Conservation (phyloP, 306 rosid species). For the Luffa acutangula region DNA sequence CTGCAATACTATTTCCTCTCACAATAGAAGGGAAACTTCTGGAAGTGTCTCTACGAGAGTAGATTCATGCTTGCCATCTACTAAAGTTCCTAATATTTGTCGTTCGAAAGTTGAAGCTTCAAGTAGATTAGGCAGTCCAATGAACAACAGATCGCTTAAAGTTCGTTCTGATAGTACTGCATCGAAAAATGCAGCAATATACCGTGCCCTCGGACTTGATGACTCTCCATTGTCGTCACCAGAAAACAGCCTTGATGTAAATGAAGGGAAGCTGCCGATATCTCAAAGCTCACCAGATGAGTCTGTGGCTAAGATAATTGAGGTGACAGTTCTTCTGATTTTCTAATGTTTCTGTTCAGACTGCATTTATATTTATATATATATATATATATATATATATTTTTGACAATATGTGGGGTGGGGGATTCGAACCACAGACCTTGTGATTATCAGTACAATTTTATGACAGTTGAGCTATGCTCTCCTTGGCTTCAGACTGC, state of each 20-base stretch:
- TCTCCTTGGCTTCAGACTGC: background rate
- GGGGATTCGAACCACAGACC: too few species aligned
- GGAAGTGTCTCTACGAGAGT: constrained; percentile 28
- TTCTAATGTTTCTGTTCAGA: background rate
- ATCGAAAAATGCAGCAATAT: constrained; percentile 43
- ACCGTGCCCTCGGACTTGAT: constrained; percentile 33
- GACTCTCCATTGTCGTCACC: constrained; percentile 52
- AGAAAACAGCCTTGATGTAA: constrained; percentile 45
- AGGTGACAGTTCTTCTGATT: constrained; percentile 31
- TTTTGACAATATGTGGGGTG: too few species aligned
- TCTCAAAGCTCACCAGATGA: constrained; percentile 27
- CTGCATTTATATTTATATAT: background rate
- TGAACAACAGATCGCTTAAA: constrained; percentile 48
- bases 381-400: too few species aligned
- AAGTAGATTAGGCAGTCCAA: constrained; percentile 25
- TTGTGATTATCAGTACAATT: too few species aligned
- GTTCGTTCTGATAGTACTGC: constrained; percentile 34
- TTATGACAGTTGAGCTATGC: too few species aligned
- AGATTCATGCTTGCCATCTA: constrained; percentile 24
- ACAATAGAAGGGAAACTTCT: constrained; percentile 19
- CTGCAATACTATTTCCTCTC: constrained; percentile 16
- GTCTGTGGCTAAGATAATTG: constrained; percentile 44
- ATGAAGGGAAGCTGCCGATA: constrained; percentile 35
- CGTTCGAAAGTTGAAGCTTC: constrained; percentile 33
- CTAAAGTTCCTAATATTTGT: constrained; percentile 23